phyloP scores from a whole-genome alignment of 1,139 yeast genomes.

The Meyerozyma guilliermondii region DNA sequence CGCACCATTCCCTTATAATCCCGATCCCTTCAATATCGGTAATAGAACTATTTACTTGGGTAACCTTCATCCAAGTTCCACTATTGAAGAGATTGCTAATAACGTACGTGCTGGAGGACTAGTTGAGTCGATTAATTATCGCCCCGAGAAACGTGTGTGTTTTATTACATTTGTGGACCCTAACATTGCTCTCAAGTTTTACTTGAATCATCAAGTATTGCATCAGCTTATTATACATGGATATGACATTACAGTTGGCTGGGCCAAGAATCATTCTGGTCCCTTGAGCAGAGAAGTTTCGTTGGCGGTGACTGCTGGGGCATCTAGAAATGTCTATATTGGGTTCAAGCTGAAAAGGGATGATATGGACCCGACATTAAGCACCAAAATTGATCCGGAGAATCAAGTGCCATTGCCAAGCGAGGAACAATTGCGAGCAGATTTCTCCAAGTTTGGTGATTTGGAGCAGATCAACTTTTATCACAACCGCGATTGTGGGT shows the following conservation, averaged over 20 bases:
- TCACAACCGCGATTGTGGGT: conserved; percentile 43
- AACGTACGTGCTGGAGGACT: conserved; percentile 47
- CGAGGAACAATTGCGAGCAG: conserved; percentile 25
- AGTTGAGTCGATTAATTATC: conserved; percentile 35
- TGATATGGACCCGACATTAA: conserved; percentile 1
- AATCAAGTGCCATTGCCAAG: conserved; percentile 19
- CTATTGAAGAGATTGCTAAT: conserved; percentile 46
- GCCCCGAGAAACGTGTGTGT: conserved; percentile 36
- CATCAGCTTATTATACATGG: conserved; percentile 46
- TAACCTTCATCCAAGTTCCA: conserved; percentile 39
- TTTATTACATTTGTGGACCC: conserved; percentile 45
- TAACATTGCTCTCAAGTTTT: conserved; percentile 36
- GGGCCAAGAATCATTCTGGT: conserved; percentile 45
- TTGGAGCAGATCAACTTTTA: conserved; percentile 45
- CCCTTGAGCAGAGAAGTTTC: conserved; percentile 35
- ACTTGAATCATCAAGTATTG: conserved; percentile 38
- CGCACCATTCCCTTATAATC: conserved; percentile 3
- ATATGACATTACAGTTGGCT: conserved; percentile 39
- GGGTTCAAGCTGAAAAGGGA: conserved; percentile 22
- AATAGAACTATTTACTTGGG: conserved; percentile 43
- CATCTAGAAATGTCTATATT: conserved; percentile 44
- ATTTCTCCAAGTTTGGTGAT: conserved; percentile 37
- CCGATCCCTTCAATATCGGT: conserved; percentile 20
- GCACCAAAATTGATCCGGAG: not conserved
- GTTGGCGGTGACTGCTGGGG: conserved; percentile 45